Base-by-base conservation (phyloP, 306 rosid species). In the Fragaria ananassa region DNA sequence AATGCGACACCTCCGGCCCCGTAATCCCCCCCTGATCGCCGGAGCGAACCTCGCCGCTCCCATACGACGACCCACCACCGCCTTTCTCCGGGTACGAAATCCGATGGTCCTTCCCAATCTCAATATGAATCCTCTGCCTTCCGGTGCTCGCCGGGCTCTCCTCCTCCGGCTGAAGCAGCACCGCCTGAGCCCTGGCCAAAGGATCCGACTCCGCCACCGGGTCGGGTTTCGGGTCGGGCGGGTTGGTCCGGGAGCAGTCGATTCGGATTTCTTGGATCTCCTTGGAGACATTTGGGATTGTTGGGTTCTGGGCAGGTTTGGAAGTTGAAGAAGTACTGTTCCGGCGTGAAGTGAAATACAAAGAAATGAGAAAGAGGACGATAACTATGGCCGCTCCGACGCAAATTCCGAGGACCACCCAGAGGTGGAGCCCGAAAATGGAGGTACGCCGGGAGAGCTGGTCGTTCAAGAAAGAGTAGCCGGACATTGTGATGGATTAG, bases 301-400 rank as follows among this genome's bases (percentile, higher is more conserved):
- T 82, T 72, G 81, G 81, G 71, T 39, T 79, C 57, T 58, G 74
- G 15, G 72, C 47, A 15, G 85, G n/a, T 65, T 87, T 87, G 49
- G 78, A 39, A 47, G 37, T 77, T 6, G 82, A 70, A 19, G 85
- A 75, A 27, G 67, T 13, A 21, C 53, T 21, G 73, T 82, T 79
- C 10, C 88, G 84, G 64, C 86, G 81, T 3, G 88, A 83, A 18
- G 85, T 85, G 87, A 88, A 83, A 86, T 89, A 88, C 39, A 88
- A 78, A 0, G 92, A 88, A 13, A 88, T 78, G 69, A 86, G 88
- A 63, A 88, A 88, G 42, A 88, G 85, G n/a, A 86, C 88, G 0
- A 88, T 51, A 29, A 88, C 92, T 50, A 86, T 88, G 83, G 88
- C 88, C 4, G 92, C 92, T 18, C 90, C 92, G 8, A 88, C 92